Percentiles rank a stretch among this genome's conserved stretches.
phyloP scores from a whole-genome alignment of 2,329 filamentous ascomycete genomes.

The Periconia macrospinosa region DNA sequence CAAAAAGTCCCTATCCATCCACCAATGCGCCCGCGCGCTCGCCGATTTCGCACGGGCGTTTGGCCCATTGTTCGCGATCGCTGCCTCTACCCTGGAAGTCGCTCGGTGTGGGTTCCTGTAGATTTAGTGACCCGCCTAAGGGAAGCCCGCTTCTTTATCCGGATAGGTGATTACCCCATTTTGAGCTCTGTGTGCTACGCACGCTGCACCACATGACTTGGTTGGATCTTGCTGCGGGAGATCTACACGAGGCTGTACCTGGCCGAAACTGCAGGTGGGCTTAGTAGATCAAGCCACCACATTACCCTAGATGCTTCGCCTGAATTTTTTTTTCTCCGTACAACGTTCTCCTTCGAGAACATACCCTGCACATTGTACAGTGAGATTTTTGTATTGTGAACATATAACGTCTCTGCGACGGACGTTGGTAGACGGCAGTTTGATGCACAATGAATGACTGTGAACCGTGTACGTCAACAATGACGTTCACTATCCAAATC shows the following conservation, averaged over 20 bases:
- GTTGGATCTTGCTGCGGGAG: background rate
- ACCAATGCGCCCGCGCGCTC: background rate
- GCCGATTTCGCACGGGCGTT: background rate
- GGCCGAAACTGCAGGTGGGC: background rate
- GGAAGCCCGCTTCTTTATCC: constrained; percentile 1
- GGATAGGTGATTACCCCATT: background rate
- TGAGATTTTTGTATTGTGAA: background rate
- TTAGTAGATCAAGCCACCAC: background rate
- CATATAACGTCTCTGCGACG: background rate
- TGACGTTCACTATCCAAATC: background rate
- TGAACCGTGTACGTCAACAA: background rate
- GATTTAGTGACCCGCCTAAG: background rate
- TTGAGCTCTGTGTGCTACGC: background rate
- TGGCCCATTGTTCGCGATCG: background rate
- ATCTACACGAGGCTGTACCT: background rate
- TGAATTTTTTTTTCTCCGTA: background rate
- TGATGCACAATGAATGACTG: too few relatives aligned
- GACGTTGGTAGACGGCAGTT: background rate
- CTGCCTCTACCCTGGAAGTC: background rate
- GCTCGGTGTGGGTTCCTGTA: background rate
- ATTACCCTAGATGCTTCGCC: background rate
- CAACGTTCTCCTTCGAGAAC: background rate
- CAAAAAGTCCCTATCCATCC: background rate
- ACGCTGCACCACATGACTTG: background rate
- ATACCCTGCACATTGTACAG: background rate